Evolutionary conservation across 306 rosid genomes (phyloP), one percentile per base, ranked within the genome.

Genomic region (Castanea crenata): DNA sequence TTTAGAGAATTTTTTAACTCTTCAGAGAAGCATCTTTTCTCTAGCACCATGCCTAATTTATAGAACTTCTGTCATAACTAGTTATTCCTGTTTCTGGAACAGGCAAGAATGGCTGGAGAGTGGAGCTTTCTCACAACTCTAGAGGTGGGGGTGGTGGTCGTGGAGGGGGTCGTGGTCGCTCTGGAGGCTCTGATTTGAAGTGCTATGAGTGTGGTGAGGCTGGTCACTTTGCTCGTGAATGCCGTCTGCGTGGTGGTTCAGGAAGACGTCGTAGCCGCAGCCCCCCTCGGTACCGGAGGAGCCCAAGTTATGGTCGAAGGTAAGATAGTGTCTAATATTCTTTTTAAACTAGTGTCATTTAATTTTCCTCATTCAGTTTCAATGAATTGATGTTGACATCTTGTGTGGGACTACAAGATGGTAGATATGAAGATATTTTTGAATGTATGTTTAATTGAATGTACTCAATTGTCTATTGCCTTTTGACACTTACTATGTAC

Each of bases 81-180:
- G 7, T 34, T 67, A 18, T 34, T 67, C 49, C 49, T 35, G 27
- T 69, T 51, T 46, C 12, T 73, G 87, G 78, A 80, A 76, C 86
- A 95, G 99, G 99, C 70, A 95, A 93, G 90, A 95, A 91, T 78
- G 97, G 94, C 71, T 95, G 99, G 99, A 95, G 99, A 85, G 94
- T 95, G 20, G 99, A 95, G 81, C 96, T 95, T 77, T 95, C 99
- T 15, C 99, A 95, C 90, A 95, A 95, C 78, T 93, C 99, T 55
- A 90, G 98, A 87, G 93, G 88, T 11, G 91, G 90, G 2, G 90
- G 88, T 27, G 87, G 91, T 32, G 86, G 95, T 46, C 89, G 88
- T n/a, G 90, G 95, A 23, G 96, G 94, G 0, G 98, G 98, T 2
- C 88, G 96, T 71, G 97, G 99, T 54, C 94, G 99, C 2, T 85